phyloP scores from a whole-genome alignment of 208 protist species.

The Crithidia bombi region DNA sequence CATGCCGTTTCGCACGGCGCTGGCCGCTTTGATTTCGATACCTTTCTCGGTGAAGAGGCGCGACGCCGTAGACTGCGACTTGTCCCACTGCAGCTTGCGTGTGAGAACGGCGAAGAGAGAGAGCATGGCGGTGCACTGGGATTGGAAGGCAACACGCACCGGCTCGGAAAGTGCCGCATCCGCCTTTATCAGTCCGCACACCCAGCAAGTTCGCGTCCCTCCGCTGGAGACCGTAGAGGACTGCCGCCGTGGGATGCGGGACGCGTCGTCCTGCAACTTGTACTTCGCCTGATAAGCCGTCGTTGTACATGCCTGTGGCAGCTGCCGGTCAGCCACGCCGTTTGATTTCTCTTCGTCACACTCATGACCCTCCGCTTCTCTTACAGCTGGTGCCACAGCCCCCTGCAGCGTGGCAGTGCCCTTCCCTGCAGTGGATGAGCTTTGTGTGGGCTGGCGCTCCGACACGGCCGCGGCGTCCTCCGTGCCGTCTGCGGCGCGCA shows the following conservation, averaged over 20 bases:
- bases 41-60: constrained; percentile 73
- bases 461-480: too few species aligned
- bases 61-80: constrained; percentile 34
- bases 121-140: constrained; percentile 40
- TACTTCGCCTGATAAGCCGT: constrained; percentile 17
- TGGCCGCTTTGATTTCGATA: constrained; percentile 51
- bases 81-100: constrained; percentile 57
- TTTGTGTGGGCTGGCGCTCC: too few species aligned
- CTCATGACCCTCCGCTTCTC: background rate
- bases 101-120: constrained; percentile 52
- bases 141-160: constrained; percentile 30
- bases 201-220: constrained; percentile 28
- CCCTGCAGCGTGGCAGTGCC: too few species aligned
- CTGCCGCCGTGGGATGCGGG: background rate
- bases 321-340: background rate
- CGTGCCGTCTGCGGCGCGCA: background rate
- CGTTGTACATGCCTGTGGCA: constrained; percentile 1
- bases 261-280: constrained; percentile 13
- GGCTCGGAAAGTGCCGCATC: constrained; percentile 14
- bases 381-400: background rate
- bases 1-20: constrained; percentile 50
- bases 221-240: background rate
- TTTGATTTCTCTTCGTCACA: background rate
- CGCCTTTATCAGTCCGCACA: constrained; percentile 12
- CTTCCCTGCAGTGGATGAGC: too few species aligned